Evolutionary conservation across 257 asterid genomes (phyloP), one percentile per base, ranked within the genome.

Genomic region (Solanum sparsipilum): DNA sequence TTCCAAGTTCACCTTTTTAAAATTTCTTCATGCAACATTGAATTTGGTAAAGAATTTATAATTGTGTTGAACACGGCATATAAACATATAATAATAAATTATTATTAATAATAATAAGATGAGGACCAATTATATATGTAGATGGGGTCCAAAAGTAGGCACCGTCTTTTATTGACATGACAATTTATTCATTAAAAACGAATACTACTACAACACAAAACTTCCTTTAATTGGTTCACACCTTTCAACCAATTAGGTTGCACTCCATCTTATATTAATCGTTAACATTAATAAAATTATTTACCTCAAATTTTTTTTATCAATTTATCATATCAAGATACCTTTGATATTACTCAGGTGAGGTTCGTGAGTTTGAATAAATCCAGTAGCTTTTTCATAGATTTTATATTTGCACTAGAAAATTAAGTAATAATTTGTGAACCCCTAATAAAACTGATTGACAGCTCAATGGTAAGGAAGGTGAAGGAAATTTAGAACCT

Each of bases 91-190:
- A 46, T 13, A 48, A 46, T 46, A 46, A 46, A 46, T 46, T 46
- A 46, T 13, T 46, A 13, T 4, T 46, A 46, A 13, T 41, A 41
- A 3, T 41, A 48, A 16, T 31, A 48, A 27, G 29, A 46, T 44
- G 9, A 81, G 85, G 68, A 81, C 85, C 85, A 81, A 79, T 81
- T 27, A 46, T 48, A 29, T 68, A 13, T 31, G 39, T 21, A 34
- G 52, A 60, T 82, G 84, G 89, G 87, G 87, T 84, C 92, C 89
- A 73, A 87, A 73, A 56, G 90, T 90, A 73, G 92, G 92, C 92
- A 90, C 92, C 92, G 92, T 88, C 90, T 88, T 72, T 86, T 86
- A 48, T 90, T 88, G 88, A 90, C 90, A 86, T 21, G 87, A 88
- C 86, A 81, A 75, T 78, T 39, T 23, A 75, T 76, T 35, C 20